Conservation (phyloP, 768 basidiomycete species). For the Pleurotus pulmonarius region DNA sequence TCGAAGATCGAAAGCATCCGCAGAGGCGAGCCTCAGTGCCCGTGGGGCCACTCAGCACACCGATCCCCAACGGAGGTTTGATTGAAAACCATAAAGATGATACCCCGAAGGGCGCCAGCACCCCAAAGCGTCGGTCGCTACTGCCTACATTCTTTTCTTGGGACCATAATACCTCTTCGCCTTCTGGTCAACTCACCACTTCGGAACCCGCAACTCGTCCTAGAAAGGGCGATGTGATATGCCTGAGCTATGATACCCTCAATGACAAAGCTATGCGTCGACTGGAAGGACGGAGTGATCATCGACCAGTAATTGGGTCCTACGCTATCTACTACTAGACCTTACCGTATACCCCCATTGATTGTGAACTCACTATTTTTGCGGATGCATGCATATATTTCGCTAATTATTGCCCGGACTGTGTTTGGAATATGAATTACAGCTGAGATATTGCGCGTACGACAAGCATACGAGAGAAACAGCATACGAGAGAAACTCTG, state of each 20-base stretch:
- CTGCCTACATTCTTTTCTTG: slow-evolving; percentile 39
- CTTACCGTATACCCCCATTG: slow-evolving; percentile 2
- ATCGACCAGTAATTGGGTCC: slow-evolving; percentile 79
- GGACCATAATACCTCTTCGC: slow-evolving; percentile 17
- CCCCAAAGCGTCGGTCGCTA: slow-evolving; percentile 31
- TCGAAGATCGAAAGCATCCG: neutral
- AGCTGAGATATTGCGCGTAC: too few relatives aligned
- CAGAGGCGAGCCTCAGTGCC: slow-evolving; percentile 1
- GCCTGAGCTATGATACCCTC: slow-evolving; percentile 68
- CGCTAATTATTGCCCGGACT: too few relatives aligned
- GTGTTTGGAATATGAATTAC: too few relatives aligned
- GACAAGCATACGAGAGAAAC: too few relatives aligned
- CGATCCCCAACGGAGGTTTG: neutral
- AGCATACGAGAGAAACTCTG: too few relatives aligned
- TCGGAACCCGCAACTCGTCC: slow-evolving; percentile 23
- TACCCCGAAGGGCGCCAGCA: slow-evolving; percentile 14
- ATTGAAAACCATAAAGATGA: slow-evolving; percentile 11
- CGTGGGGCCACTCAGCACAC: neutral
- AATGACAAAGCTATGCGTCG: slow-evolving; percentile 73
- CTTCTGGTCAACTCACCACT: slow-evolving; percentile 8
- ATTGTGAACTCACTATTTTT: neutral
- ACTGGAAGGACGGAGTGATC: slow-evolving; percentile 78
- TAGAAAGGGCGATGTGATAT: slow-evolving; percentile 66
- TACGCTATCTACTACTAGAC: slow-evolving; percentile 64
- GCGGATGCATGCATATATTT: neutral